Base-by-base conservation (phyloP, 352 stramenopile genomes). In the Phytophthora aleatoria region DNA sequence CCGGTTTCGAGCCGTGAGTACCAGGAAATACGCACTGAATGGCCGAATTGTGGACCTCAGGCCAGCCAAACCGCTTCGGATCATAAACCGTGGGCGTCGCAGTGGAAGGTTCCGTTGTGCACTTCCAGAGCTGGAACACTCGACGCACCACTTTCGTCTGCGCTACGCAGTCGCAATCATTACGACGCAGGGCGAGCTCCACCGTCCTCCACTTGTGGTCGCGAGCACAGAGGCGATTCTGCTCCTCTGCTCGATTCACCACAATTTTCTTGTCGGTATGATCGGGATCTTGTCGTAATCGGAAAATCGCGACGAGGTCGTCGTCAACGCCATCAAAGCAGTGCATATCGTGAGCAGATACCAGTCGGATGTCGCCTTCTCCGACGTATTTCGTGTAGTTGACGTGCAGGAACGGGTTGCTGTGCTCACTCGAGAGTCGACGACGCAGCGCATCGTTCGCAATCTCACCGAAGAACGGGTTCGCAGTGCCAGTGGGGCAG, bases 171-270 rank as follows among this genome's bases (percentile, higher is more conserved):
- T 98, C 76, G 70, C 97, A 99, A 24, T 98, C 94, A 57, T 94
- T 74, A 3, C 94, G 84, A 41, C 89, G 74, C 48, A 98, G 84
- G 1, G 91, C 90, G 10, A 97, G 76, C 48, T 87, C 71, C 9
- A 98, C 78, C 20, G 92, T 88, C n/a, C 80, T 71, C 84, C 95
- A 98, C 69, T 98, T 98, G 69, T 98, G 85, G 65, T 99, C 96
- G 8, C 97, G 79, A 0, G 81, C 94, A 61, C 97, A 99, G 16
- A 72, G 66, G 13, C 86, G 36, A 48, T 98, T 76, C 43, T 87
- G 85, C 50, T 92, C 77, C 5, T 92, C 80, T 0, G 89, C 88
- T 1, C 71, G 75, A 43, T 95, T 92, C 15, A 87, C 67, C 9
- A 85, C 74, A 6, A 84, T 28, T 7, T 56, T 51, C 0, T 58